These are phyloP conservation scores for Ogataea paraovalis DNA, from an alignment of 805 yeast species.

Conservation along the genomic window DNA sequence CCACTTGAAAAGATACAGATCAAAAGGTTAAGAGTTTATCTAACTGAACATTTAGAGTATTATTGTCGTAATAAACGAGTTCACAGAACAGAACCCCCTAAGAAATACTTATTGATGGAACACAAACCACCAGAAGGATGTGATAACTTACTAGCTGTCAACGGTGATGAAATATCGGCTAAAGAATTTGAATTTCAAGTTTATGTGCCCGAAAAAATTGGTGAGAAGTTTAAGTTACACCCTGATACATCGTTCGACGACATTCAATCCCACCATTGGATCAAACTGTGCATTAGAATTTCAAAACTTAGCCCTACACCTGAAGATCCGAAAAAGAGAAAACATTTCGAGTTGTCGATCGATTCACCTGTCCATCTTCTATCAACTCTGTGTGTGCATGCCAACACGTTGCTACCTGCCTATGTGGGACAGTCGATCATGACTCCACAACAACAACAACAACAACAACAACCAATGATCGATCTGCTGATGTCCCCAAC, in stretches of 20 bases:
- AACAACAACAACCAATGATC: conserved; percentile 12
- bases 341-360: conserved; percentile 90
- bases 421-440: conserved; percentile 37
- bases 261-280: conserved; percentile 93
- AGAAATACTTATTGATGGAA: conserved; percentile 75
- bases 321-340: conserved; percentile 50
- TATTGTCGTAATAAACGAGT: conserved; percentile 82
- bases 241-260: conserved; percentile 81
- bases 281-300: conserved; percentile 79
- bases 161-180: conserved; percentile 53
- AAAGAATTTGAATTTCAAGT: conserved; percentile 83
- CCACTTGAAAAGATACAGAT: conserved; percentile 85
- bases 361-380: conserved; percentile 91
- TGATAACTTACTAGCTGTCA: conserved; percentile 43
- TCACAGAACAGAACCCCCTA: conserved; percentile 87
- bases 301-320: conserved; percentile 59
- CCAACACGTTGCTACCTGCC: conserved; percentile 73
- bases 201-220: conserved; percentile 70
- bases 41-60: conserved; percentile 89
- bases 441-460: conserved; percentile 4
- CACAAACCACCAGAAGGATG: conserved; percentile 58
- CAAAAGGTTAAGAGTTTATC: conserved; percentile 79
- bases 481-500: conserved; percentile 28
- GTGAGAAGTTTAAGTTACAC: conserved; percentile 55
- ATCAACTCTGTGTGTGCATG: conserved; percentile 74